Percentiles rank a stretch among this genome's conserved stretches.
phyloP scores from a whole-genome alignment of 2,329 filamentous ascomycete species.

The Ophioceras dolichostomum region DNA sequence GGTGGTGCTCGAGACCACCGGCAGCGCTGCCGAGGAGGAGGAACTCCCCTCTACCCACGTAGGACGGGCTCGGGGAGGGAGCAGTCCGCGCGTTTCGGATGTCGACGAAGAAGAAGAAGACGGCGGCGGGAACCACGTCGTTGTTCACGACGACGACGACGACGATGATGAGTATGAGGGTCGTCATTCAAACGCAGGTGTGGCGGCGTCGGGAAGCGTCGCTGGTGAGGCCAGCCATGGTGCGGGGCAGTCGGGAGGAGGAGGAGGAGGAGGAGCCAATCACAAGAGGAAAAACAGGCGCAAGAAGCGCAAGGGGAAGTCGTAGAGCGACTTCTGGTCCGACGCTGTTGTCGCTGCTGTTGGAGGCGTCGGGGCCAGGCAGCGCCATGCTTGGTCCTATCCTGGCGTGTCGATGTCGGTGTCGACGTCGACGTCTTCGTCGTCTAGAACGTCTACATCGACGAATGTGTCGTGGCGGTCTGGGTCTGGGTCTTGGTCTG shows the following conservation, averaged over 20 bases:
- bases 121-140: background rate
- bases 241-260: no score
- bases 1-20: constrained; percentile 44
- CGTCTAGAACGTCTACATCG: no score
- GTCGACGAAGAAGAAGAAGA: constrained; percentile 8
- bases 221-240: no score
- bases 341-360: background rate
- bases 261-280: no score
- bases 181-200: constrained; percentile 6
- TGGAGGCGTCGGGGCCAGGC: no score
- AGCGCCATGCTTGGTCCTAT: no score
- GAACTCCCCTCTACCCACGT: no score
- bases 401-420: no score
- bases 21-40: constrained; percentile 21
- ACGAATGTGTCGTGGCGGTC: no score
- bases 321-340: constrained; percentile 7
- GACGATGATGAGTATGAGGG: constrained; percentile 9
- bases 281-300: constrained; percentile 24
- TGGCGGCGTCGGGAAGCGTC: constrained; percentile 6
- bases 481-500: no score
- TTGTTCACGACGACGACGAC: constrained; percentile 19
- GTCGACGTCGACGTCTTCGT: no score
- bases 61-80: background rate
- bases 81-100: background rate
- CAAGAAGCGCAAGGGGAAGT: constrained; percentile 23